Evolutionary conservation across 805 yeast species (phyloP).

Genomic region (Kuraishia floccosa): DNA sequence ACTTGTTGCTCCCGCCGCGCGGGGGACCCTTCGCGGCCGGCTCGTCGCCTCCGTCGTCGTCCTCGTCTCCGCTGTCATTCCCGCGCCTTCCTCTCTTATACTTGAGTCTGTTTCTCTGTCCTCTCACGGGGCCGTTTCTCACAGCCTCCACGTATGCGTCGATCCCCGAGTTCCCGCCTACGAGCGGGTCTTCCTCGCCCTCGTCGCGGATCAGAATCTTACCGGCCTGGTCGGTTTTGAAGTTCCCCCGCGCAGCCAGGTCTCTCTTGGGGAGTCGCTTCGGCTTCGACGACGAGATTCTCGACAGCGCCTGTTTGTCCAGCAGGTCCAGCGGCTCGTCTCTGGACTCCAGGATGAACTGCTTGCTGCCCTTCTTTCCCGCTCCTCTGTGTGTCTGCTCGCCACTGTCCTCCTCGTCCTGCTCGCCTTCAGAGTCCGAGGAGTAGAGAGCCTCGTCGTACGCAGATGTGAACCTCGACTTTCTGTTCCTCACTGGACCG

Average conservation of each 20-base stretch:
- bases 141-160: conserved; percentile 94
- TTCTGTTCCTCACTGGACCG: neutral
- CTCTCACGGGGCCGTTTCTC: conserved; percentile 85
- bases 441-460: conserved; percentile 85
- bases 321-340: conserved; percentile 81
- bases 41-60: conserved; percentile 18
- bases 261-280: conserved; percentile 37
- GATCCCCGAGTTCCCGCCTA: conserved; percentile 46
- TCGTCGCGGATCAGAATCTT: conserved; percentile 54
- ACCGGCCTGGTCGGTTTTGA: conserved; percentile 47
- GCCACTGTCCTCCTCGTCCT: conserved; percentile 23
- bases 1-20: conserved; percentile 10
- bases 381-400: conserved; percentile 4
- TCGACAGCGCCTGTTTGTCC: conserved; percentile 76
- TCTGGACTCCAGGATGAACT: conserved; percentile 63
- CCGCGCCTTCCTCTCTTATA: conserved; percentile 57
- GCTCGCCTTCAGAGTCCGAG: conserved; percentile 46
- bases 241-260: conserved; percentile 23
- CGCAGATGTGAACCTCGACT: conserved; percentile 56
- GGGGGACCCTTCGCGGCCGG: conserved; percentile 7
- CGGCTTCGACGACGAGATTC: conserved; percentile 83
- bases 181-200: conserved; percentile 36
- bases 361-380: conserved; percentile 27
- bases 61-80: conserved; percentile 41
- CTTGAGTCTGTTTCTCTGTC: conserved; percentile 85